Base-by-base conservation (phyloP, 768 basidiomycete species). In the Leccinum uliginosum region DNA sequence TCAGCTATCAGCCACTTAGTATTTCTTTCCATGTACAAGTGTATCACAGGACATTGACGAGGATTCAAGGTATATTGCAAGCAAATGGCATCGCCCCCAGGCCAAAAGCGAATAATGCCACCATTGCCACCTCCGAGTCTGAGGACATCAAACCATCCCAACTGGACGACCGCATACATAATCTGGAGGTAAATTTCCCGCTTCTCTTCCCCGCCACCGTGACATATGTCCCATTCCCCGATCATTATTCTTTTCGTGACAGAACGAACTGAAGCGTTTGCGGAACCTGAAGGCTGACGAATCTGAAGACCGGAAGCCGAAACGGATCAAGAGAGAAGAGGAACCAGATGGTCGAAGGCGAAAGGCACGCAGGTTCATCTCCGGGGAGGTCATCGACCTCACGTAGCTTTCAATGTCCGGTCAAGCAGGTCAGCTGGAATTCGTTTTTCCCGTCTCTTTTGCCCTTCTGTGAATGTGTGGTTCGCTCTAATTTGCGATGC, bases 251-350 rank as follows among this genome's bases (percentile, higher is more conserved):
- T 34, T 34, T 5, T 45, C 1, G 2, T 24, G 11, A 38, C 30
- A 60, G 59, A 56, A 55, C 44, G 59, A 65, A 29, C 57, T 63
- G 23, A 57, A 59, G 35, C 63, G 54, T 26, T 58, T 63, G 21
- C 61, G 61, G 15, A 45, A 30, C 14, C 15, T 61, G 48, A 50
- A 55, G 17, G 12, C 6, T 23, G 19, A 40, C 21, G 15, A 45
- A 11, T 38, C 48, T 6, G 43, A 56, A 29, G 57, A 60, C 27
- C 47, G 23, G 15, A 63, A 66, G 14, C 45, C 58, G 8, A 61
- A 67, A 47, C 60, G 58, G 32, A 45, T 63, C 43, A 63, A 67
- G 51, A 51, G 46, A 29, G 57, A 62, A 24, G 57, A 59, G 17
- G 51, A 45, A 45, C 12, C 44, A 7, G 44, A 23, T 45, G 44